Conservation (phyloP, 2,329 filamentous ascomycete genomes). For the Pleurostoma richardsiae region DNA sequence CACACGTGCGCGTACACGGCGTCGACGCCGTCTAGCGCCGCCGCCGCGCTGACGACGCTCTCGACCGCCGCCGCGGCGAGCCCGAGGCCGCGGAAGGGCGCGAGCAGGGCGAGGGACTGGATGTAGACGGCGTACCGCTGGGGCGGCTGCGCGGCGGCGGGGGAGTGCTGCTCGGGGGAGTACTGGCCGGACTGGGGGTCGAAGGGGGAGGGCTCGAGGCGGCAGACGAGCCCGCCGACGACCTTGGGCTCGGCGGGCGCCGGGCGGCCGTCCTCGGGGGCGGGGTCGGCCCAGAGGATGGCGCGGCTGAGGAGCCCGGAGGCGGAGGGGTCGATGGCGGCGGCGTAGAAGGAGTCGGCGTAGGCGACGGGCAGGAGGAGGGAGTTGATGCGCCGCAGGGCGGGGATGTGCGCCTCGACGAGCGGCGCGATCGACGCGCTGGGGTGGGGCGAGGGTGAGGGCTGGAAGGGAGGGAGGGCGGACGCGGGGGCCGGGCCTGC, state of each 20-base stretch:
- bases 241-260: conserved; percentile 39
- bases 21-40: not conserved
- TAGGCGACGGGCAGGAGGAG: conserved; percentile 61
- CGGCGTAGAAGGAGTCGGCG: conserved; percentile 58
- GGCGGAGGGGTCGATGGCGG: conserved; percentile 41
- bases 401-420: conserved; percentile 44
- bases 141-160: conserved; percentile 7
- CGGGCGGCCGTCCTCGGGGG: conserved; percentile 8
- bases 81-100: conserved; percentile 57
- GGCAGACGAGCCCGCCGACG: conserved; percentile 58
- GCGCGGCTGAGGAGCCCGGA: conserved; percentile 54
- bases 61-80: conserved; percentile 54
- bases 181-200: conserved; percentile 11
- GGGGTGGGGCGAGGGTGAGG: conserved; percentile 31
- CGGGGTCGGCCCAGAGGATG: conserved; percentile 49
- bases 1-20: conserved; percentile 58
- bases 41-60: conserved; percentile 36
- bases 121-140: conserved; percentile 52
- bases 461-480: conserved; percentile 16
- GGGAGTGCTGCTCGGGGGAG: conserved; percentile 4
- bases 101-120: conserved; percentile 57
- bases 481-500: conserved; percentile 7
- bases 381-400: conserved; percentile 59
- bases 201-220: conserved; percentile 47
- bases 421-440: conserved; percentile 50